Evolutionary conservation across 2,329 filamentous ascomycete genomes (phyloP).

Genomic region (Fusarium haematococcum): DNA sequence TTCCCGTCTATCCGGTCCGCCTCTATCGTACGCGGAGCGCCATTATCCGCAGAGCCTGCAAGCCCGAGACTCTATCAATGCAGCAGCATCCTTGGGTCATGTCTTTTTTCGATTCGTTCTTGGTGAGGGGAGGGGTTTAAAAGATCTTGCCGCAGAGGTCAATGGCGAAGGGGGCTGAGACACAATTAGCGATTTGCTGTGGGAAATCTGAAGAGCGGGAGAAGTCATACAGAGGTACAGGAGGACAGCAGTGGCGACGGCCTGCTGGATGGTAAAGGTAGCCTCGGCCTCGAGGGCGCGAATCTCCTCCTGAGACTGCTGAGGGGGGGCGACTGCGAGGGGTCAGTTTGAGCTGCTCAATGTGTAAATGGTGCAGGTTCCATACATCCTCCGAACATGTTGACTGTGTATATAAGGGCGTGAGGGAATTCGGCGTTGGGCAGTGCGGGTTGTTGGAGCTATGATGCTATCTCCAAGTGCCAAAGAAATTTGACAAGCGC

Average conservation of each 20-base stretch:
- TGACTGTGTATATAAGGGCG: slow-evolving; percentile 40
- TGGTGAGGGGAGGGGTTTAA: slow-evolving; percentile 42
- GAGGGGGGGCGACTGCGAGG: slow-evolving; percentile 72
- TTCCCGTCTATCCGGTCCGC: slow-evolving; percentile 33
- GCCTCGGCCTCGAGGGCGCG: slow-evolving; percentile 76
- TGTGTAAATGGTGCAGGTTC: slow-evolving; percentile 12
- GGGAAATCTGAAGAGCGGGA: not conserved
- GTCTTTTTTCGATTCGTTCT: slow-evolving; percentile 1
- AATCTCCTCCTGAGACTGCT: slow-evolving; percentile 77
- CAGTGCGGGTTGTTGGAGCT: slow-evolving; percentile 20
- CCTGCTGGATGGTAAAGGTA: slow-evolving; percentile 73
- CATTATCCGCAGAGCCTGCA: slow-evolving; percentile 21
- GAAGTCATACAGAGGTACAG: slow-evolving; percentile 79
- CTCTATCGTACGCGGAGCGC: slow-evolving; percentile 43
- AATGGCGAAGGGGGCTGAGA: slow-evolving; percentile 68
- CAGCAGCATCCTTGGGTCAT: slow-evolving; percentile 6
- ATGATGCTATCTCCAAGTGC: slow-evolving; percentile 44
- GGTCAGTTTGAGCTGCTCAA: slow-evolving; percentile 32
- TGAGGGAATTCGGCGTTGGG: slow-evolving; percentile 10
- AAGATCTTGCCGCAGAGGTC: slow-evolving; percentile 62
- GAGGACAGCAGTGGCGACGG: slow-evolving; percentile 72
- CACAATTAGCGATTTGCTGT: slow-evolving; percentile 14
- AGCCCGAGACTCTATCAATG: slow-evolving; percentile 13
- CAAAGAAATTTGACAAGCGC: slow-evolving; percentile 40
- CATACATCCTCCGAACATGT: slow-evolving; percentile 74